These are phyloP conservation scores for Capsicum rhomboideum DNA, from an alignment of 257 asterid genomes.

Conservation along the genomic window DNA sequence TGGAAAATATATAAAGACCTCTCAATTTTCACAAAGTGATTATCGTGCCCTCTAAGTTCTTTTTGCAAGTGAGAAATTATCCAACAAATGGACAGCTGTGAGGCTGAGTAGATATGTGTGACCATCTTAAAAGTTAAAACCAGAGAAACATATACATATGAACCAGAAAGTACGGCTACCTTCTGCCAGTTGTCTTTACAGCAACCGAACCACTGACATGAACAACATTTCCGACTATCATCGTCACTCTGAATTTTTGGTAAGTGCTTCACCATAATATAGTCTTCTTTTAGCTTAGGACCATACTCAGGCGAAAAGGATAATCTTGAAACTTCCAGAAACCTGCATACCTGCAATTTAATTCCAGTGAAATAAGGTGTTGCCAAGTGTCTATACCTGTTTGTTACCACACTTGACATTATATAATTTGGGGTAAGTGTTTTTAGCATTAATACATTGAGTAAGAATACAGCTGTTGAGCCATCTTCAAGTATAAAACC, in stretches of 20 bases:
- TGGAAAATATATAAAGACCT: neutral
- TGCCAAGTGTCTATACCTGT: neutral
- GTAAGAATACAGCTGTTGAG: neutral
- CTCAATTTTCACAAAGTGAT: neutral
- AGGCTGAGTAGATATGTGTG: neutral
- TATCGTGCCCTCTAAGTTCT: neutral
- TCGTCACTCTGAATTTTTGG: constrained; percentile 33
- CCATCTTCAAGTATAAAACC: neutral
- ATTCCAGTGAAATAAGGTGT: neutral
- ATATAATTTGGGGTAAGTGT: neutral
- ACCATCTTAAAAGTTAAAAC: neutral
- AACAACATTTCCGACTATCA: constrained; percentile 45
- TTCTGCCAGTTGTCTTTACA: constrained; percentile 97
- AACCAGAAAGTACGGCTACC: constrained; percentile 35
- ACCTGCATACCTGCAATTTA: constrained; percentile 67
- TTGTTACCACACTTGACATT: neutral
- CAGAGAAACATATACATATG: neutral
- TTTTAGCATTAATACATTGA: neutral
- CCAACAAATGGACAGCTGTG: neutral
- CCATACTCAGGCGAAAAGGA: constrained; percentile 94
- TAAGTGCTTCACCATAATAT: constrained; percentile 81
- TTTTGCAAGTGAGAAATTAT: neutral
- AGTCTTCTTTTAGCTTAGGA: constrained; percentile 90
- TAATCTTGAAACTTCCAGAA: constrained; percentile 82
- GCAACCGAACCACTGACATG: constrained; percentile 66